Conservation (phyloP, 495 filamentous ascomycete species). For the Penicillium paxilli region DNA sequence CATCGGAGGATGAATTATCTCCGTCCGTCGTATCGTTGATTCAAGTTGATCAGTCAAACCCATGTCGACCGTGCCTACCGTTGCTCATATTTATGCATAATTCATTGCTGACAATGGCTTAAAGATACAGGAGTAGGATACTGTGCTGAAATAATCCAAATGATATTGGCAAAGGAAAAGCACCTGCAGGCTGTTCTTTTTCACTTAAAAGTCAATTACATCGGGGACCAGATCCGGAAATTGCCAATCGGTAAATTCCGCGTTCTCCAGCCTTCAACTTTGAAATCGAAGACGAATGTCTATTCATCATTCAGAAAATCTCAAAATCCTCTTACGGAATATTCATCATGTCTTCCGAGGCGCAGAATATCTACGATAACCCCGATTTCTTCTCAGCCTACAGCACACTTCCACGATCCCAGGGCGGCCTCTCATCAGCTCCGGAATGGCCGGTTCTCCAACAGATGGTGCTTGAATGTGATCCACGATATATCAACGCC, state of each 20-base stretch:
- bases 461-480: conserved; percentile 9
- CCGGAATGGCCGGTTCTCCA: conserved; percentile 24
- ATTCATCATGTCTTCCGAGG: neutral
- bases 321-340: neutral
- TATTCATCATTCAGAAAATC: neutral
- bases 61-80: too few species aligned
- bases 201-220: neutral
- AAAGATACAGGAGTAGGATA: too few species aligned
- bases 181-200: too few species aligned
- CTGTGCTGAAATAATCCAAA: too few species aligned
- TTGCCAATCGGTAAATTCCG: neutral
- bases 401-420: conserved; percentile 19
- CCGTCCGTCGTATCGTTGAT: too few species aligned
- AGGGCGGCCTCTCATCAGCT: conserved; percentile 15
- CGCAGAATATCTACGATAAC: conserved; percentile 27
- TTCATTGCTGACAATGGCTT: too few species aligned
- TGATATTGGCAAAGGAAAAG: too few species aligned
- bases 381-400: conserved; percentile 23
- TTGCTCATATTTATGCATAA: too few species aligned
- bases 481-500: neutral
- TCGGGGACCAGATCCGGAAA: neutral
- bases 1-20: too few species aligned
- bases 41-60: too few species aligned
- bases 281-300: too few species aligned
- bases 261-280: neutral